Evolutionary conservation across 768 basidiomycete genomes (phyloP), one percentile per base, ranked within the genome.

Genomic region (Mycena alexandri): DNA sequence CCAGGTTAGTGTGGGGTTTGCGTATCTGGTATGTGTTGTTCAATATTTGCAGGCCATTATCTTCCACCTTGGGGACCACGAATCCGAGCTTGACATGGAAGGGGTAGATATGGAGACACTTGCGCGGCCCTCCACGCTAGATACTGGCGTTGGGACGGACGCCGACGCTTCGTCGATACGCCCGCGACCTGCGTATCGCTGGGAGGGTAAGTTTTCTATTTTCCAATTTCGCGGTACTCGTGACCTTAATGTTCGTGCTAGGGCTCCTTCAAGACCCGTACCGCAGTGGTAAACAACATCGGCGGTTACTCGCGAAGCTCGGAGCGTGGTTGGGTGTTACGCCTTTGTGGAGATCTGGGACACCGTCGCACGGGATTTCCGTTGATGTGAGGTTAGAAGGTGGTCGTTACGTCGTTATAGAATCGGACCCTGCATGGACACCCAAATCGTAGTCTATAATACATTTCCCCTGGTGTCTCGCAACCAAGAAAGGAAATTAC

Each of bases 121-220:
- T 57, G 80, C 76, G 17, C 82, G 79, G 43, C 76, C 55, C 5
- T 68, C 90, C 3, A 87, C 86, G 4, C 75, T 90, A 22, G 91
- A 88, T 5, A 91, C 89, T 1, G 89, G 89, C 1, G 86, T 82
- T n/a, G 90, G 89, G 7, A 93, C 92, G 0, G 89, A 92, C 72
- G 86, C 92, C 68, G 88, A 93, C 72, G 86, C 88, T 66, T 77
- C 81, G 1, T 81, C 80, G 47, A 89, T 93, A 57, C 85, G 86
- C 12, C 79, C 86, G 0, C 85, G 93, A 12, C 88, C 89, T 1
- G 78, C 80, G 17, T 93, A 89, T 75, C 83, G 87, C 38, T 93
- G 91, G 90, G 91, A 93, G 42, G 69, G 67, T 63, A 21, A 54
- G 56, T 19, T 34, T 14, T 55, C 33, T 57, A 14, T n/a, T 34